Conservation (phyloP, 192 early-diverging fungal species). For the Backusella macrospora region DNA sequence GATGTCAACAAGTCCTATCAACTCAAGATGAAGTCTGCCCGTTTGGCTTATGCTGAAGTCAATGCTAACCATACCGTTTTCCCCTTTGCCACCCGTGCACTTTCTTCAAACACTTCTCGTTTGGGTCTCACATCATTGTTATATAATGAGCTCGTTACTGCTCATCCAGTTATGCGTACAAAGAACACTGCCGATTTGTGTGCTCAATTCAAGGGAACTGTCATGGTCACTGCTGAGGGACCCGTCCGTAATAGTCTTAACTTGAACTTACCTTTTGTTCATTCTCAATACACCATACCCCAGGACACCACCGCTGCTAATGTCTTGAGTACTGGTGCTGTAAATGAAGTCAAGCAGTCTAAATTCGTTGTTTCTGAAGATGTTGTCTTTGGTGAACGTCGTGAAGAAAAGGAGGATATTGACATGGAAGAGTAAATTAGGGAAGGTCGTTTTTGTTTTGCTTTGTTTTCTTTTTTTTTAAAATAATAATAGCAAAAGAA, state of each 20-base stretch:
- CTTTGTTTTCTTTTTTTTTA: no score
- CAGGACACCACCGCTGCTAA: constrained; percentile 21
- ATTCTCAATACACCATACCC: constrained; percentile 64
- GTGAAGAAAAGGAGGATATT: constrained; percentile 27
- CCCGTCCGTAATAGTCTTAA: constrained; percentile 69
- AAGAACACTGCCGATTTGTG: constrained; percentile 52
- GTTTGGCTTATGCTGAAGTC: constrained; percentile 65
- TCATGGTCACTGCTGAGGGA: constrained; percentile 61
- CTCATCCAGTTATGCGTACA: constrained; percentile 64
- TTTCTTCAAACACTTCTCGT: constrained; percentile 39
- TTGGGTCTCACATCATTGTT: constrained; percentile 76
- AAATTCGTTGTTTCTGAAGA: constrained; percentile 32
- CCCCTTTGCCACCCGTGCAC: constrained; percentile 68
- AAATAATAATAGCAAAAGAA: no score
- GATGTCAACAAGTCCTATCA: constrained; percentile 75
- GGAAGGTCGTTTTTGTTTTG: not conserved
- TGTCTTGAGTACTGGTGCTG: constrained; percentile 33
- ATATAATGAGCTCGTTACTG: constrained; percentile 62
- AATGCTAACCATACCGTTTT: constrained; percentile 67
- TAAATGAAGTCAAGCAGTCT: constrained; percentile 41
- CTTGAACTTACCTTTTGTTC: constrained; percentile 75
- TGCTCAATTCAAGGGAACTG: constrained; percentile 79
- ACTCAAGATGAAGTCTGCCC: constrained; percentile 68
- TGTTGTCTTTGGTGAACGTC: constrained; percentile 39
- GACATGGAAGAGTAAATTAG: constrained; percentile 25